Evolutionary conservation across 208 protist genomes (phyloP).

Genomic region (Balamuthia mandrillaris): DNA sequence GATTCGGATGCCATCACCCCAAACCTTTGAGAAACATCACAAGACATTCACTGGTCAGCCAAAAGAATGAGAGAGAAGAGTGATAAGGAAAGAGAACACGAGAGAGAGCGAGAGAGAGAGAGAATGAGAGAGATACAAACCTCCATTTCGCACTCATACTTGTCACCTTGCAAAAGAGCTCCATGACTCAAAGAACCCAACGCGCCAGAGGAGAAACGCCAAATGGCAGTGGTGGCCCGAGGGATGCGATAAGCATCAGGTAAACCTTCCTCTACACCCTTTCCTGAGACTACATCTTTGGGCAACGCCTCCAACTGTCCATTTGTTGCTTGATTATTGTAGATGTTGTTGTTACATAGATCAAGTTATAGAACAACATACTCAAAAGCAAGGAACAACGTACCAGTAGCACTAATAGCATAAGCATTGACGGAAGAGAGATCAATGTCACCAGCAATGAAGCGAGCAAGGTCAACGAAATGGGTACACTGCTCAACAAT

Average conservation of each 20-base stretch:
- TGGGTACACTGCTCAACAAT: constrained; percentile 16
- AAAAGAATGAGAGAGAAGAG: not conserved
- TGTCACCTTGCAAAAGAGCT: not conserved
- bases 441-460: constrained; percentile 11
- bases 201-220: not conserved
- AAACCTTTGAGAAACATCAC: not conserved
- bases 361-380: too few species aligned
- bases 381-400: too few species aligned
- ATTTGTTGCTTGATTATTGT: not conserved
- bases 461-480: constrained; percentile 1
- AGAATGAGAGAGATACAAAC: not conserved
- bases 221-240: not conserved
- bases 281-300: not conserved
- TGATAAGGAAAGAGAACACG: not conserved
- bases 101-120: not conserved
- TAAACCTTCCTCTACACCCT: not conserved
- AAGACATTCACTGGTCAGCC: not conserved
- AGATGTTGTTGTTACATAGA: not conserved
- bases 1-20: constrained; percentile 5
- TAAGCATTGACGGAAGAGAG: not conserved
- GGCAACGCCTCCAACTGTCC: not conserved
- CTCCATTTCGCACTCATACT: not conserved
- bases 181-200: not conserved
- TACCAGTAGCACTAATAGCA: not conserved
- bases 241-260: not conserved